Evolutionary conservation across 179 eudicot species (phyloP).

Genomic region (Silene vulgaris): DNA sequence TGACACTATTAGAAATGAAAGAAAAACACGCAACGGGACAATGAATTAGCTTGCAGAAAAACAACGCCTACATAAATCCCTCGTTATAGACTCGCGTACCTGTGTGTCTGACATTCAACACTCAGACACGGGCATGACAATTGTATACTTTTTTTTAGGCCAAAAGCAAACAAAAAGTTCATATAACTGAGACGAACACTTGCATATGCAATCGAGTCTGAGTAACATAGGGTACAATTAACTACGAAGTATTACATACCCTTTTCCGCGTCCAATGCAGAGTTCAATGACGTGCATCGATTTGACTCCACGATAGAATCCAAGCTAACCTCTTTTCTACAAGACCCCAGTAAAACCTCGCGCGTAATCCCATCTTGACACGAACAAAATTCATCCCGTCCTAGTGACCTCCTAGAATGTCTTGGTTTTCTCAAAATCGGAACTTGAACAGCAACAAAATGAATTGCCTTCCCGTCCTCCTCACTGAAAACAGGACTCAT

Average conservation of each 20-base stretch:
- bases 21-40: neutral
- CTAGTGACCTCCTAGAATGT: slow-evolving; percentile 36
- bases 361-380: slow-evolving; percentile 37
- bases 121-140: too few species aligned
- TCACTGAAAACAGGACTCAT: slow-evolving; percentile 70
- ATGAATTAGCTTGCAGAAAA: neutral
- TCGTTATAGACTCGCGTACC: too few species aligned
- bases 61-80: neutral
- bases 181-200: too few species aligned
- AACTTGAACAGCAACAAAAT: slow-evolving; percentile 79
- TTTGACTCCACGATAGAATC: slow-evolving; percentile 33
- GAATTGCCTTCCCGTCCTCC: slow-evolving; percentile 63
- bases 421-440: slow-evolving; percentile 49
- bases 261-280: slow-evolving; percentile 33
- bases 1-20: too few species aligned
- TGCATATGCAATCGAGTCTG: too few species aligned
- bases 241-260: slow-evolving; percentile 50
- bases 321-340: slow-evolving; percentile 61
- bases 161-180: neutral
- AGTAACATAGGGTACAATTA: too few species aligned
- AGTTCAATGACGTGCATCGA: slow-evolving; percentile 32
- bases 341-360: slow-evolving; percentile 42
- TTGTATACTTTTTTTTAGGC: neutral
- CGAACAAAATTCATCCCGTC: slow-evolving; percentile 31
- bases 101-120: too few species aligned